Evolutionary conservation across 2,329 filamentous ascomycete species (phyloP).

Genomic region (Emydomyces testavorans): DNA sequence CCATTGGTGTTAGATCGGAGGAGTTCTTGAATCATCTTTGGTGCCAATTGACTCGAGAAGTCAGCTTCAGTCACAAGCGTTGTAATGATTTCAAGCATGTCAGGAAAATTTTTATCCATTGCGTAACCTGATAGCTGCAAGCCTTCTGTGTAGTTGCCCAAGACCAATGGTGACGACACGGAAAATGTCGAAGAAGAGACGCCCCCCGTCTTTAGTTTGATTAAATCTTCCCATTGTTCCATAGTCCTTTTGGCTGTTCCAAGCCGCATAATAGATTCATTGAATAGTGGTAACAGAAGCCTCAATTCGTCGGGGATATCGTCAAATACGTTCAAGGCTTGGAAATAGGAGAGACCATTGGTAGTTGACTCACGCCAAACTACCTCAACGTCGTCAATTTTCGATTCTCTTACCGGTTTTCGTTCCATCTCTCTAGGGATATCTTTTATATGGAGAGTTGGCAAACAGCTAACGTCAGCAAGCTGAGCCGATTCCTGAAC

Average conservation of each 20-base stretch:
- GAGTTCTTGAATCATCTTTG: constrained; percentile 72
- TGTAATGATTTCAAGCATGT: constrained; percentile 77
- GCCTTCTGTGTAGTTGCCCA: constrained; percentile 63
- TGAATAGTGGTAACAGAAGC: constrained; percentile 76
- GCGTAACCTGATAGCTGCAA: constrained; percentile 76
- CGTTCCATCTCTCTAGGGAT: constrained; percentile 70
- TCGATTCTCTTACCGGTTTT: constrained; percentile 51
- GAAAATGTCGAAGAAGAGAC: constrained; percentile 74
- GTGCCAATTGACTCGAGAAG: constrained; percentile 72
- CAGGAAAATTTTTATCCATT: constrained; percentile 75
- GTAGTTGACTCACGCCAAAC: constrained; percentile 91
- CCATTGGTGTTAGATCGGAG: constrained; percentile 79
- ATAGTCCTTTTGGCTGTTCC: constrained; percentile 79
- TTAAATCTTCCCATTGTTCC: constrained; percentile 89
- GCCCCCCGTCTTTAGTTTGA: constrained; percentile 92
- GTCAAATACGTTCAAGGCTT: constrained; percentile 69
- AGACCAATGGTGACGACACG: constrained; percentile 63
- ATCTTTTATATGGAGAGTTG: constrained; percentile 76
- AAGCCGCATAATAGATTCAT: constrained; percentile 82
- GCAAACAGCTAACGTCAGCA: constrained; percentile 75
- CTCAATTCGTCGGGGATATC: constrained; percentile 75
- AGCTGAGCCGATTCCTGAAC: constrained; percentile 76
- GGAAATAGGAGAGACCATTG: constrained; percentile 92
- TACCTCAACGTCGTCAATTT: constrained; percentile 53
- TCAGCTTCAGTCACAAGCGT: constrained; percentile 76